Evolutionary conservation across 352 stramenopile species (phyloP), one percentile per base, ranked within the genome.

Genomic region (Globisporangium sylvaticum): DNA sequence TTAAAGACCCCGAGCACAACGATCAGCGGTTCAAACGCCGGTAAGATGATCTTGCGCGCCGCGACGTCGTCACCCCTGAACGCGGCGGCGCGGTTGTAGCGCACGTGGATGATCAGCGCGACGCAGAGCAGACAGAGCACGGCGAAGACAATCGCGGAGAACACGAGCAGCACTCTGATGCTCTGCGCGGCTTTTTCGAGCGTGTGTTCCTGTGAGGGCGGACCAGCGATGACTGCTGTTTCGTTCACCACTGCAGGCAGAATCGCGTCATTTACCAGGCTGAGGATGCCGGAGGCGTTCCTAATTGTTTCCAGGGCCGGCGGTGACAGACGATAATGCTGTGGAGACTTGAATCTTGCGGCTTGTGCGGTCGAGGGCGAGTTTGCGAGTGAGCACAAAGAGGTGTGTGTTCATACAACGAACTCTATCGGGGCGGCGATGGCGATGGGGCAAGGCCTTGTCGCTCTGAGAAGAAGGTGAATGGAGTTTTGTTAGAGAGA

Each of bases 101-200:
- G 72, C 22, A 85, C 44, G 58, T 84, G 75, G 37, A 73, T 53
- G 39, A 83, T 58, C 12, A 87, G 52, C 0, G 48, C 60, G 6
- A 72, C 48, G 24, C 74, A 80, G n/a, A 84, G 66, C 58, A 79
- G 7, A 56, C 69, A 79, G 72, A 83, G 79, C 3, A 79, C 70
- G 9, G 39, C 29, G 50, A 75, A 66, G 20, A 37, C 53, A 8
- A 72, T 18, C n/a, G 69, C 39, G 18, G 60, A 15, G 34, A 53
- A 57, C 22, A 65, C 10, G 34, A 42, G 34, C 34, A 42, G 34
- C 34, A 42, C 34, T 42, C 5, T 42, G 34, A 42, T 20, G 18
- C 22, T 58, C n/a, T 65, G 57, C 32, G 57, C 60, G 1, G 29
- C 59, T 57, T 58, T 57, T 15, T 31, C 24, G 22, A 48, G 54